Percentiles rank a stretch among this genome's conserved stretches.
Evolutionary conservation across 1,284 basidiomycete species (phyloP).

Genomic region (Mycena citricolor): DNA sequence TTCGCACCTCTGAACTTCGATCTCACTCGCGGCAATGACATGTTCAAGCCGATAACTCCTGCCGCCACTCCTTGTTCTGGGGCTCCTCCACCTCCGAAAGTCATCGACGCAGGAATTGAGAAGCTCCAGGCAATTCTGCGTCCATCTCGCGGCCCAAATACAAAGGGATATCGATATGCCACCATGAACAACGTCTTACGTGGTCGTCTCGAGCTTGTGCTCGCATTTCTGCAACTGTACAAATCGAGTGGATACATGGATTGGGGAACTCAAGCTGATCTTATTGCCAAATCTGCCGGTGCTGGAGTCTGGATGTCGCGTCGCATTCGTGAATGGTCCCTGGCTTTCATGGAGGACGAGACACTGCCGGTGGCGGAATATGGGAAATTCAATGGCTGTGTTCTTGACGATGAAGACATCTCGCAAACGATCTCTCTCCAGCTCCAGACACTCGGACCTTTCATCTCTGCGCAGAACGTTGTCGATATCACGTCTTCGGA

Average conservation of each 20-base stretch:
- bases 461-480: conserved; percentile 31
- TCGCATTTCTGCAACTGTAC: conserved; percentile 9
- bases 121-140: conserved; percentile 1
- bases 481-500: conserved; percentile 28
- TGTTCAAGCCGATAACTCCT: not conserved
- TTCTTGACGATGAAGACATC: not conserved
- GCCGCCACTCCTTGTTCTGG: not conserved
- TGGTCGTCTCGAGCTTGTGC: conserved; percentile 8
- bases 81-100: not conserved
- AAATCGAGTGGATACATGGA: not conserved
- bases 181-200: conserved; percentile 5
- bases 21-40: conserved; percentile 3
- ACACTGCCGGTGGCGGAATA: conserved; percentile 7
- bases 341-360: conserved; percentile 1
- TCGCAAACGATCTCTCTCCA: not conserved
- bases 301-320: conserved; percentile 9
- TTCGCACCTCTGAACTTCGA: not conserved
- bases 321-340: conserved; percentile 6
- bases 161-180: not conserved
- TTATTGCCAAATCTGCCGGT: conserved; percentile 8
- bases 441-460: conserved; percentile 10
- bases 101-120: not conserved
- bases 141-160: conserved; percentile 3
- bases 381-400: not conserved
- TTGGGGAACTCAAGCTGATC: conserved; percentile 10